phyloP scores from a whole-genome alignment of 345 rosid species.

The Chamaenerion angustifolium region DNA sequence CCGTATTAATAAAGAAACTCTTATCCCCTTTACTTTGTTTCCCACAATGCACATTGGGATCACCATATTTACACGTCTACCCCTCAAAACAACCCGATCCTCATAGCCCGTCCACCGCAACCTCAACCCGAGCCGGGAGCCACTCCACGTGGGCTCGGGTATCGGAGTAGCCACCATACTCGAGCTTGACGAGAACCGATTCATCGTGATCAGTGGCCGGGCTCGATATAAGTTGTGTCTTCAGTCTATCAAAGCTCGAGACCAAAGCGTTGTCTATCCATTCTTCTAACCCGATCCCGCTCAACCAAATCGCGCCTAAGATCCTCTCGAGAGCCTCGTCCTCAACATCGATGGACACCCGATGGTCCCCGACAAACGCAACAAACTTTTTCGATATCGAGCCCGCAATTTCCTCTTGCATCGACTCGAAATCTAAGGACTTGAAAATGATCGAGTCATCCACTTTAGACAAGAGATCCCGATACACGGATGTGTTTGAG shows the following conservation, averaged over 20 bases:
- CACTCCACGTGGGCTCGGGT: constrained; percentile 29
- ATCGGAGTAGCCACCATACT: constrained; percentile 26
- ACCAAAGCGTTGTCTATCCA: constrained; percentile 63
- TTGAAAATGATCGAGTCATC: constrained; percentile 57
- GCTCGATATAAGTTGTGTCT: constrained; percentile 17
- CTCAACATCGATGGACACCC: constrained; percentile 32
- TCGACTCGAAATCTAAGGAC: constrained; percentile 49
- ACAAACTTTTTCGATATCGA: constrained; percentile 39
- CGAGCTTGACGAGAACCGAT: constrained; percentile 33
- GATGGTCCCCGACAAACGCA: constrained; percentile 15
- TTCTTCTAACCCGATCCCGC: constrained; percentile 53
- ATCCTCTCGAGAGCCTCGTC: constrained; percentile 68
- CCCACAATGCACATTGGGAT: too few species aligned
- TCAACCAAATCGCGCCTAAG: constrained; percentile 51
- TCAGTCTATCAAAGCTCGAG: constrained; percentile 51
- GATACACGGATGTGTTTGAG: constrained; percentile 21
- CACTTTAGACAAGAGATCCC: constrained; percentile 39
- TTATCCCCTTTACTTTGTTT: too few species aligned
- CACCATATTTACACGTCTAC: too few species aligned
- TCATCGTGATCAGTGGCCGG: constrained; percentile 8
- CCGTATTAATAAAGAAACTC: too few species aligned
- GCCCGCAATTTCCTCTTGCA: constrained; percentile 21
- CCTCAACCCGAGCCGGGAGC: constrained; percentile 47
- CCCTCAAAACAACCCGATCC: too few species aligned
- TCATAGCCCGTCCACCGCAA: constrained; percentile 39